These are phyloP conservation scores for Elasticomyces elasticus DNA, from an alignment of 495 filamentous ascomycete genomes.

Conservation along the genomic window DNA sequence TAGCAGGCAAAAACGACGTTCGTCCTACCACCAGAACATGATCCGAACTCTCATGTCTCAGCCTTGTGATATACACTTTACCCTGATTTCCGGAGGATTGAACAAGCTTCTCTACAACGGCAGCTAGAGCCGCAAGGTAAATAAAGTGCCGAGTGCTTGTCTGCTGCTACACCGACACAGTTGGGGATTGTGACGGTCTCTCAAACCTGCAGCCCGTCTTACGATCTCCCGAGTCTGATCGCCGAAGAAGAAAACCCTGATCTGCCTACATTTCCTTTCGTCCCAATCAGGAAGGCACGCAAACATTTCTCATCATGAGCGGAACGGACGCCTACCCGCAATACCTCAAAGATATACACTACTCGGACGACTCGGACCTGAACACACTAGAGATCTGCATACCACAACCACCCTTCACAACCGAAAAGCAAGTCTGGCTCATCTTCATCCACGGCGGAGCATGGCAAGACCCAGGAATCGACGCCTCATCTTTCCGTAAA, in stretches of 20 bases:
- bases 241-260: too few relatives aligned
- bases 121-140: neutral
- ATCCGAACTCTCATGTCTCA: too few relatives aligned
- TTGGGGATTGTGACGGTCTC: too few relatives aligned
- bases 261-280: neutral
- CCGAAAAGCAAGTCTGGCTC: conserved; percentile 14
- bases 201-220: too few relatives aligned
- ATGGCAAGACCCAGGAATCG: conserved; percentile 67
- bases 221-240: too few relatives aligned
- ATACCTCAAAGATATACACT: conserved; percentile 6
- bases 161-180: too few relatives aligned
- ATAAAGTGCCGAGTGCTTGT: neutral
- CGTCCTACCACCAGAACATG: too few relatives aligned
- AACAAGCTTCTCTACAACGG: neutral
- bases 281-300: neutral
- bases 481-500: conserved; percentile 38
- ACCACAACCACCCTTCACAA: neutral
- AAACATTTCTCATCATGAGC: neutral
- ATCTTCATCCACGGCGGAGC: conserved; percentile 78
- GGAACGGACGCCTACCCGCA: conserved; percentile 8
- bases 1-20: too few relatives aligned
- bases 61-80: too few relatives aligned
- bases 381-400: conserved; percentile 20
- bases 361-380: conserved; percentile 15
- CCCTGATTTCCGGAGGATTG: neutral